Conservation (phyloP, 164 flowering plant genomes). For the Chimonanthus praecox region DNA sequence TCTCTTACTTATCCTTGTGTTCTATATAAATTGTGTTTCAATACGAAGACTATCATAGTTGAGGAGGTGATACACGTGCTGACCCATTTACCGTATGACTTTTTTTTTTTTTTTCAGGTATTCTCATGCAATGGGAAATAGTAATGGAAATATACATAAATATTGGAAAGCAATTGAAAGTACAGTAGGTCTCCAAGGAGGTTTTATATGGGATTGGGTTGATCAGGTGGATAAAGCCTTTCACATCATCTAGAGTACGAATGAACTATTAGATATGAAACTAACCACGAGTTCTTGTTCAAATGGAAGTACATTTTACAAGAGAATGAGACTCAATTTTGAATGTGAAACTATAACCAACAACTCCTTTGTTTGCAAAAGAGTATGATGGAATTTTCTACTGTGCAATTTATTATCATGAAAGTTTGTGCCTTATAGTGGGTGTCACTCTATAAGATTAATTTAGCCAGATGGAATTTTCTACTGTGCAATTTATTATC, state of each 20-base stretch:
- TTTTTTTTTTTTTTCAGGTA: conserved; percentile 45
- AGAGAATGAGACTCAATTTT: background rate
- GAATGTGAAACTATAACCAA: background rate
- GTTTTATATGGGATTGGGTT: conserved; percentile 99
- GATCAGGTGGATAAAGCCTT: conserved; percentile 57
- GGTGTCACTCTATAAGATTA: background rate
- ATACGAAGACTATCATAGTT: background rate
- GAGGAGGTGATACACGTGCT: background rate
- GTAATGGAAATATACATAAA: conserved; percentile 75
- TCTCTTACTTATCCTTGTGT: background rate
- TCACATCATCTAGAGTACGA: background rate
- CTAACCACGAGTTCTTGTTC: background rate
- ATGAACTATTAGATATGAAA: background rate
- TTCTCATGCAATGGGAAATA: conserved; percentile 97
- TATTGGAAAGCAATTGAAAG: conserved; percentile 94
- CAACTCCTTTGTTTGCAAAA: background rate
- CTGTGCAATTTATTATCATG: background rate
- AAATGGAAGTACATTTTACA: too few relatives aligned
- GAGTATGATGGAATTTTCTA: background rate
- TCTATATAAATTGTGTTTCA: background rate
- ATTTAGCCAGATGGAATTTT: background rate
- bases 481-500: background rate
- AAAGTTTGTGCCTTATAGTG: background rate
- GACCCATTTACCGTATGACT: background rate
- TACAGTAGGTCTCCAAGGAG: conserved; percentile 96